A percentile compares a stretch with the other conserved stretches of the same genome.
These are phyloP conservation scores for Sicyos baderoa DNA, from an alignment of 306 rosid species.

Conservation along the genomic window DNA sequence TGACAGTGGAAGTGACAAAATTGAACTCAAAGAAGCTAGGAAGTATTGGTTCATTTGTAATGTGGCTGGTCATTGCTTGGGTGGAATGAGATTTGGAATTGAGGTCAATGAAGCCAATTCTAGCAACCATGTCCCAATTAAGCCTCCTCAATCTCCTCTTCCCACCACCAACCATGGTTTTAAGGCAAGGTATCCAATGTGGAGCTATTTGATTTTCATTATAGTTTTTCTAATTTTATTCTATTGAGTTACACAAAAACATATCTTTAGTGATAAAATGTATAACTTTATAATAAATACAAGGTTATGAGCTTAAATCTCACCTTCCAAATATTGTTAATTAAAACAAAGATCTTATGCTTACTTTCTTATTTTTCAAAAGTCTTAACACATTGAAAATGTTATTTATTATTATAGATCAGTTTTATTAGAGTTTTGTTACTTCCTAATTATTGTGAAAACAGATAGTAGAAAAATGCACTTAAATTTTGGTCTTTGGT, in stretches of 20 bases:
- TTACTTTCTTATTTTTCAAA: no score
- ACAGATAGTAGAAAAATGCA: no score
- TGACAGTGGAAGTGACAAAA: slow-evolving; percentile 31
- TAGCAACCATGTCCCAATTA: neutral
- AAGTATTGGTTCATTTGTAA: slow-evolving; percentile 36
- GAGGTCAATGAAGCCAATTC: slow-evolving; percentile 20
- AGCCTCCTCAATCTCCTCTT: slow-evolving; percentile 6
- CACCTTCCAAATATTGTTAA: no score
- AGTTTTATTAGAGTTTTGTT: neutral
- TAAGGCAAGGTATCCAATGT: neutral
- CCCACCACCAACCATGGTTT: slow-evolving; percentile 12
- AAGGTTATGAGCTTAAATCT: neutral
- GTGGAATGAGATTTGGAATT: slow-evolving; percentile 32
- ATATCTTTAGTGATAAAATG: no score
- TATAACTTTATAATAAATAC: no score
- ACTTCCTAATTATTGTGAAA: neutral
- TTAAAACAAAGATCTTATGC: no score
- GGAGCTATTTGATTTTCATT: neutral
- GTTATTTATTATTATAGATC: no score
- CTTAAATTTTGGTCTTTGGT: no score
- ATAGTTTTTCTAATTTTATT: neutral
- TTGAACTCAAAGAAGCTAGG: slow-evolving; percentile 26
- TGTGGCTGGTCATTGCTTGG: slow-evolving; percentile 31
- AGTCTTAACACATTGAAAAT: no score
- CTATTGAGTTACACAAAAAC: neutral